These are phyloP conservation scores for Penicillium coffeae DNA, from an alignment of 495 filamentous ascomycete genomes.

Conservation along the genomic window DNA sequence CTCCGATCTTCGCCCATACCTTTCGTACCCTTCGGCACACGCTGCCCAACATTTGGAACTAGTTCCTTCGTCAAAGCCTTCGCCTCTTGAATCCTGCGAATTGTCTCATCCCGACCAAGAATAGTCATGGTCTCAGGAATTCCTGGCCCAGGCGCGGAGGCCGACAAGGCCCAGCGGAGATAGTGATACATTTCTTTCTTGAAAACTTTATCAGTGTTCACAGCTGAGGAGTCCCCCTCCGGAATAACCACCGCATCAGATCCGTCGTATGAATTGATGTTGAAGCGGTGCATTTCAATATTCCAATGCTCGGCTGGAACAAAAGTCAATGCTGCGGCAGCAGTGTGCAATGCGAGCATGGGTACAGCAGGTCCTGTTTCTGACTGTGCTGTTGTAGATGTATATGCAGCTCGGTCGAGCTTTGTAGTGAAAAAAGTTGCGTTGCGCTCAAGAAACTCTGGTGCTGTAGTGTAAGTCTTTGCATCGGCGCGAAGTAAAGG, in stretches of 20 bases:
- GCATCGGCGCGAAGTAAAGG: slow-evolving; percentile 56
- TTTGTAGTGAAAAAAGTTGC: slow-evolving; percentile 59
- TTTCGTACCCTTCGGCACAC: slow-evolving; percentile 16
- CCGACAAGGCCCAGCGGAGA: slow-evolving; percentile 65
- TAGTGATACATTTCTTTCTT: slow-evolving; percentile 51
- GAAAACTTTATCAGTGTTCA: slow-evolving; percentile 29
- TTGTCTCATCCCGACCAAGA: slow-evolving; percentile 57
- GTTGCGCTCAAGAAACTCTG: slow-evolving; percentile 55
- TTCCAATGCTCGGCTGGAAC: slow-evolving; percentile 37
- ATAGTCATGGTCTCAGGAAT: slow-evolving; percentile 57
- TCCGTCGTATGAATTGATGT: slow-evolving; percentile 39
- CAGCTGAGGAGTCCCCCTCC: slow-evolving; percentile 1
- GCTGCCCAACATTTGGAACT: slow-evolving; percentile 13
- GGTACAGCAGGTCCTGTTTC: slow-evolving; percentile 19
- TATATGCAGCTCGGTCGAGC: slow-evolving; percentile 31
- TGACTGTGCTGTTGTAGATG: slow-evolving; percentile 13
- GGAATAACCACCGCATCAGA: slow-evolving; percentile 14
- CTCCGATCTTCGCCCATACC: slow-evolving; percentile 23
- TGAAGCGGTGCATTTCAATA: slow-evolving; percentile 32
- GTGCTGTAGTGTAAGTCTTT: slow-evolving; percentile 57
- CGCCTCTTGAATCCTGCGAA: slow-evolving; percentile 53
- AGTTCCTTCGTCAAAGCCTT: slow-evolving; percentile 26
- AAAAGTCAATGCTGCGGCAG: slow-evolving; percentile 35
- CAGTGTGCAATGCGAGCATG: slow-evolving; percentile 36
- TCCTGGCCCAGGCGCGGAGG: slow-evolving; percentile 54